These are phyloP conservation scores for Myrmaecium sp. DNA, from an alignment of 2,329 filamentous ascomycete genomes.

Conservation along the genomic window DNA sequence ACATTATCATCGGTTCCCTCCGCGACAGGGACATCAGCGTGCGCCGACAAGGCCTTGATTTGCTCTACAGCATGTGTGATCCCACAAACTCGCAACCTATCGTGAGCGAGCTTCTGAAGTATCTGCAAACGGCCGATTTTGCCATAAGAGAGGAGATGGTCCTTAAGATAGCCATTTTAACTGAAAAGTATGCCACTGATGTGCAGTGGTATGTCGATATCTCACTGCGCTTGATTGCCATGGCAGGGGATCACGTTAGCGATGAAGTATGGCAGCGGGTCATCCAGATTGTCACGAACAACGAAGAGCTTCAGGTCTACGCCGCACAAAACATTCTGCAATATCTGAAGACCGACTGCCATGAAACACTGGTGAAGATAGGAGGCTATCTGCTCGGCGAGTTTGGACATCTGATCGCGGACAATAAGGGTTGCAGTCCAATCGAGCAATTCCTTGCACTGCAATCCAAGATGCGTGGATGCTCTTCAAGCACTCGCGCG, in stretches of 20 bases:
- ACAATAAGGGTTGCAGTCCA: constrained; percentile 79
- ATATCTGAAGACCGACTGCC: constrained; percentile 84
- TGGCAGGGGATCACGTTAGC: constrained; percentile 95
- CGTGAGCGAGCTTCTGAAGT: constrained; percentile 82
- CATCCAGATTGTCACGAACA: constrained; percentile 97
- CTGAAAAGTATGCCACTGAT: constrained; percentile 95
- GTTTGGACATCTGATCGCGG: constrained; percentile 90
- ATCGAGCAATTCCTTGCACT: constrained; percentile 94
- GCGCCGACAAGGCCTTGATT: constrained; percentile 80
- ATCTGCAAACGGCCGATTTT: constrained; percentile 91
- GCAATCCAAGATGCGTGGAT: constrained; percentile 75
- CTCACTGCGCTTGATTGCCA: constrained; percentile 79
- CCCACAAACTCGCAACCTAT: constrained; percentile 85
- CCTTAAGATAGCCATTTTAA: constrained; percentile 92
- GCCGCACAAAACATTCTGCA: constrained; percentile 84
- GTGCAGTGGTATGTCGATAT: constrained; percentile 99
- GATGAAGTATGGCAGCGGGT: constrained; percentile 99
- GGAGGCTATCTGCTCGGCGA: constrained; percentile 91
- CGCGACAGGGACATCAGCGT: constrained; percentile 96
- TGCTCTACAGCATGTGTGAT: constrained; percentile 99
- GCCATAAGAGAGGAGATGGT: constrained; percentile 99
- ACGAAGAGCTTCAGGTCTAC: constrained; percentile 94
- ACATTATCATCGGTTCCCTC: constrained; percentile 84
- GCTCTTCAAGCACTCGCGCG: constrained; percentile 74
- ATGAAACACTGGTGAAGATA: constrained; percentile 96